Evolutionary conservation across 1,139 yeast genomes (phyloP), one percentile per base, ranked within the genome.

Genomic region (Arxiozyma heterogenica): DNA sequence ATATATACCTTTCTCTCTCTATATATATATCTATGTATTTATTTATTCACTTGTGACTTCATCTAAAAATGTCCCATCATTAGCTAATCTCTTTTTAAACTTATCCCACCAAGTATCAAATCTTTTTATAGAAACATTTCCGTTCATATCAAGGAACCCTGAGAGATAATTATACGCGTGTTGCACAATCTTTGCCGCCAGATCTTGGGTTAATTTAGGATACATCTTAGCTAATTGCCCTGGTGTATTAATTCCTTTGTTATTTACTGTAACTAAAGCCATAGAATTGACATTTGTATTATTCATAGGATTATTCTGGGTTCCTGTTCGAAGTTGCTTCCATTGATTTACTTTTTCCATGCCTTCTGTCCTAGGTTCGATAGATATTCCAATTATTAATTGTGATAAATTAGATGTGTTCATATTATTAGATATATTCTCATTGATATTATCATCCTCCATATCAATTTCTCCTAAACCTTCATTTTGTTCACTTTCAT

Each of bases 81-180:
- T 84, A 20, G 81, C 77, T 55, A 93, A 66, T 64, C 86, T 84
- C 17, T 80, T 72, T 68, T 80, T 86, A 72, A 93, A 94, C 71
- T 90, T 93, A 58, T 79, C 83, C 98, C 98, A 91, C 99, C 99
- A 93, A 43, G 81, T 84, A 67, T 93, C 95, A 65, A 93, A 91
- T 49, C 84, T 88, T 65, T 84, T 86, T 69, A 93, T 87, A 2
- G 94, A 88, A 6, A 91, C 96, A 62, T 81, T 86, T 0, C 95
- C 95, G 34, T 79, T 74, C 8, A 73, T 69, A 63, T 88, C 95
- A 17, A 90, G 78, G 66, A 91, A 93, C 25, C 98, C 87, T 1
- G 95, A 83, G 56, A 93, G 72, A 65, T 81, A 93, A 66, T 93
- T 91, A 71, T 91, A 93, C 0, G 97, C 97, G 70, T 93, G 89